Base-by-base conservation (phyloP, 202 grass and related monocot species). In the Zoysia matrella region DNA sequence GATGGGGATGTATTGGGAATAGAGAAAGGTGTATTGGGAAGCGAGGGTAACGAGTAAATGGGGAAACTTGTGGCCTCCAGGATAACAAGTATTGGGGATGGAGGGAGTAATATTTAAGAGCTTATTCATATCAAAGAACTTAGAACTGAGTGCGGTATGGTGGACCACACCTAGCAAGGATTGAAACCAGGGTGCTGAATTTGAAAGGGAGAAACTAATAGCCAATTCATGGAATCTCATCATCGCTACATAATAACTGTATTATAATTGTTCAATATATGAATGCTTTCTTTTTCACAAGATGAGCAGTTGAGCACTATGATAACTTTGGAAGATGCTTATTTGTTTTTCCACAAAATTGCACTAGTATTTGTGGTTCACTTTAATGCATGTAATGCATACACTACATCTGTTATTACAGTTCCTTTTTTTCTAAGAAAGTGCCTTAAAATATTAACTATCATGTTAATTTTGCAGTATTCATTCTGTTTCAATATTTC, bases 231-330 rank as follows among this genome's bases (percentile, higher is more conserved):
- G 55, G 49, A 47, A n/a, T 75, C 42, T 52, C n/a, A 67, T 80
- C 5, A 53, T 64, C 61, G 80, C 56, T 74, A 50, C 47, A 42
- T 72, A 58, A 65, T 74, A 83, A 47, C 13, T 49, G 46, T 87
- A 53, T 30, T 4, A 76, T 61, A 30, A 47, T 8, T 60, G 44
- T 62, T 41, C 52, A 16, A 65, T 49, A 52, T 4, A 55, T 71
- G 16, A 9, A 52, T 30, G 22, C 22, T 30, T 86, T 58, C 52
- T 48, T 69, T 81, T 48, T 4, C 47, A 55, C 76, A 40, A 62
- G 41, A 60, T 30, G 22, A 30, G 22, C 22, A 30, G 22, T 30
- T 64, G 55, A 76, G 46, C 51, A 85, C n/a, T 60, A 65, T 14
- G 47, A 86, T 52, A 50, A 64, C 47, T 73, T 42, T 2, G 30